Conservation (phyloP, 73 alveolate genomes). For the Uronychia setigera region DNA sequence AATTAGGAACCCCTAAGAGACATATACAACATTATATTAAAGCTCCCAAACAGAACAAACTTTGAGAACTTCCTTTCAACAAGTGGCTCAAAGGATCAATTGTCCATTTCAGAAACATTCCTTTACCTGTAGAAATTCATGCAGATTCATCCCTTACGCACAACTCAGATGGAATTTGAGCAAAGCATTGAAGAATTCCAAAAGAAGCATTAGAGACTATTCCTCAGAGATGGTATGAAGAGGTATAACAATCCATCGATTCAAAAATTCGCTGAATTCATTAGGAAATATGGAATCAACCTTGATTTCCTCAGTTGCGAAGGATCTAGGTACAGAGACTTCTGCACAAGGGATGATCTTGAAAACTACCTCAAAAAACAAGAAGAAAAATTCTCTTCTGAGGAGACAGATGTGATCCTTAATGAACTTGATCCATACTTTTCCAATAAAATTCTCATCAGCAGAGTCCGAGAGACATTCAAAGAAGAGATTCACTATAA, state of each 20-base stretch:
- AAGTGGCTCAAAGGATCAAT: constrained; percentile 46
- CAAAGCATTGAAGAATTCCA: constrained; percentile 50
- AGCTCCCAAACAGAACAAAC: constrained; percentile 50
- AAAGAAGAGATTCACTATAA: constrained; percentile 50
- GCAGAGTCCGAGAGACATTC: constrained; percentile 13
- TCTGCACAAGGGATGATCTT: constrained; percentile 49
- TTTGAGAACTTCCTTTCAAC: constrained; percentile 52
- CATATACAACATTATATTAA: constrained; percentile 39
- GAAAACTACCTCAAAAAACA: not conserved
- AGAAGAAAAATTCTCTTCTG: constrained; percentile 24
- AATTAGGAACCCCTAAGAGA: constrained; percentile 58
- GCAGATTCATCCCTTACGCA: constrained; percentile 57
- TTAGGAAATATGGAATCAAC: constrained; percentile 31
- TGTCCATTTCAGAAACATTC: constrained; percentile 60
- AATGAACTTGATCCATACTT: constrained; percentile 60
- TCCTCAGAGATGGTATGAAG: constrained; percentile 39
- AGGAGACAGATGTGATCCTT: constrained; percentile 50
- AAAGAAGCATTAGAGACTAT: constrained; percentile 47
- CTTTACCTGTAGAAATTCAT: constrained; percentile 40
- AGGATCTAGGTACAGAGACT: constrained; percentile 6
- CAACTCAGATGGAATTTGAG: constrained; percentile 58
- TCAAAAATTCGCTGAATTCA: constrained; percentile 37
- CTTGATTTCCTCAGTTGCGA: constrained; percentile 22
- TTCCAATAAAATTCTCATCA: constrained; percentile 30
- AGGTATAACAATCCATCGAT: constrained; percentile 1